Percentiles rank a stretch among this genome's conserved stretches.
These are phyloP conservation scores for Alternaria triticina DNA, from an alignment of 2,329 filamentous ascomycete genomes.

Conservation along the genomic window DNA sequence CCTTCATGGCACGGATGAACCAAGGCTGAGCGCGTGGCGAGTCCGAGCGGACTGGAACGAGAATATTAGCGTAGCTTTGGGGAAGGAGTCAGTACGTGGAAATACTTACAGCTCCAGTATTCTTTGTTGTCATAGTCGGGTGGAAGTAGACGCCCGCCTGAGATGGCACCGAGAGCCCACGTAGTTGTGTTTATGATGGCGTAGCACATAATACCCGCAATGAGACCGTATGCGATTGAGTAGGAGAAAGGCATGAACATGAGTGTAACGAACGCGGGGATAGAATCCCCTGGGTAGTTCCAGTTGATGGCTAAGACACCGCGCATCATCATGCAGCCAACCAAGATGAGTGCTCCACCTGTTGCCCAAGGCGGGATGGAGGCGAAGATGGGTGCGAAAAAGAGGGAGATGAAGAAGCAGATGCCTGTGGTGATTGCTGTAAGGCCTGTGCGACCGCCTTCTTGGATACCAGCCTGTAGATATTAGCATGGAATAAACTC, in stretches of 20 bases:
- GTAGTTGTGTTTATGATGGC: constrained; percentile 74
- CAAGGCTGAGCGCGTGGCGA: constrained; percentile 32
- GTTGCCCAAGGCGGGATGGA: constrained; percentile 90
- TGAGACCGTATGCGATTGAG: constrained; percentile 85
- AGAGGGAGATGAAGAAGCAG: constrained; percentile 79
- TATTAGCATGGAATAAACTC: background rate
- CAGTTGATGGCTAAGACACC: constrained; percentile 86
- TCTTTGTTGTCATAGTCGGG: constrained; percentile 38
- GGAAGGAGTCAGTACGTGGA: background rate
- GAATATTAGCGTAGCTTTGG: background rate
- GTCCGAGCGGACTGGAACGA: constrained; percentile 22
- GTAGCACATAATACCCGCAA: constrained; percentile 79
- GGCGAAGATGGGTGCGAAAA: constrained; percentile 89
- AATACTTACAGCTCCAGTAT: constrained; percentile 37
- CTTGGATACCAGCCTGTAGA: constrained; percentile 71
- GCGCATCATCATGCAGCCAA: constrained; percentile 84
- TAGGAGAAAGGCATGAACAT: constrained; percentile 90
- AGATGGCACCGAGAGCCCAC: constrained; percentile 47
- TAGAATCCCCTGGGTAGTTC: constrained; percentile 77
- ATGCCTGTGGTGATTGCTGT: constrained; percentile 79
- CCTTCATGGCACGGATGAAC: constrained; percentile 33
- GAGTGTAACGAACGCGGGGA: constrained; percentile 84
- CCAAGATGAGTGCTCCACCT: constrained; percentile 83
- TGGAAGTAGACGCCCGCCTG: constrained; percentile 25
- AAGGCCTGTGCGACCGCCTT: constrained; percentile 82